Evolutionary conservation across 1,284 basidiomycete species (phyloP).

Genomic region (Sporisorium iseilematis-ciliati): DNA sequence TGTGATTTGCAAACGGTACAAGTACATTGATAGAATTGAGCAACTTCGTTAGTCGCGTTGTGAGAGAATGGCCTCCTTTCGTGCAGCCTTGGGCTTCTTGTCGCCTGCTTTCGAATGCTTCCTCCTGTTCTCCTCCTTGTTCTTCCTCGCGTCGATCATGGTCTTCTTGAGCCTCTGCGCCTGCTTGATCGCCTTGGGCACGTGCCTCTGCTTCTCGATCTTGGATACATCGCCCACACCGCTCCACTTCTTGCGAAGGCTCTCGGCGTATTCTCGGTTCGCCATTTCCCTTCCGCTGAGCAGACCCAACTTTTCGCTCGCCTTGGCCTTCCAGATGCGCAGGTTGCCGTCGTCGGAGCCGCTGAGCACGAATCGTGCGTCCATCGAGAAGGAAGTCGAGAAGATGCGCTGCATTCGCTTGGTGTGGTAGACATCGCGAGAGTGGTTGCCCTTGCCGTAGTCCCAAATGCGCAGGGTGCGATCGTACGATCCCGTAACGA

Average conservation of each 20-base stretch:
- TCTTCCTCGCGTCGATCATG: slow-evolving; percentile 88
- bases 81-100: slow-evolving; percentile 90
- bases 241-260: slow-evolving; percentile 89
- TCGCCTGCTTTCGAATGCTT: slow-evolving; percentile 78
- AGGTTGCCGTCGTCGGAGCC: slow-evolving; percentile 98
- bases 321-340: slow-evolving; percentile 94
- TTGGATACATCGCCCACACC: slow-evolving; percentile 78
- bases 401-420: slow-evolving; percentile 96
- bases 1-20: slow-evolving; percentile 20
- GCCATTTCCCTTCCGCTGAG: slow-evolving; percentile 91
- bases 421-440: slow-evolving; percentile 93
- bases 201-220: slow-evolving; percentile 84
- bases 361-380: slow-evolving; percentile 90
- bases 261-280: slow-evolving; percentile 90
- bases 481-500: slow-evolving; percentile 96
- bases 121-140: slow-evolving; percentile 92
- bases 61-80: slow-evolving; percentile 74
- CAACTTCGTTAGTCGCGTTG: slow-evolving; percentile 19
- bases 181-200: slow-evolving; percentile 90
- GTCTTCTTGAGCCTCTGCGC: slow-evolving; percentile 88
- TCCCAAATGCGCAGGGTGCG: slow-evolving; percentile 94
- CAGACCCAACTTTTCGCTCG: slow-evolving; percentile 91
- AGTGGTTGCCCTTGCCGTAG: slow-evolving; percentile 80
- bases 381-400: slow-evolving; percentile 78
- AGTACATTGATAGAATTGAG: slow-evolving; percentile 27